These are phyloP conservation scores for Neonectria neomacrospora DNA, from an alignment of 2,329 filamentous ascomycete genomes.

Conservation along the genomic window DNA sequence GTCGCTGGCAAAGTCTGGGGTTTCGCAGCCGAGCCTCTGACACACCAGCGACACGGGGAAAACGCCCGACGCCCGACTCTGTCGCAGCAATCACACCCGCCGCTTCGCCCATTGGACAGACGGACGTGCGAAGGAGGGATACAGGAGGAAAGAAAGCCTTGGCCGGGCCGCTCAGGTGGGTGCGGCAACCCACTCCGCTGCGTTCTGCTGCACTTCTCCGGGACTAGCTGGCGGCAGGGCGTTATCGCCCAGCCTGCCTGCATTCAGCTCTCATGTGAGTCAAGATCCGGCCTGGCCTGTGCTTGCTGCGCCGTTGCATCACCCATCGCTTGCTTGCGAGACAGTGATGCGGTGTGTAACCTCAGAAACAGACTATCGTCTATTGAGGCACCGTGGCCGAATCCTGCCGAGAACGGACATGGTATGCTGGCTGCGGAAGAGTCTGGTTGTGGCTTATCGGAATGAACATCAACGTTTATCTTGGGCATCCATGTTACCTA, in stretches of 20 bases:
- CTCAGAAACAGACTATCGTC: constrained; percentile 19
- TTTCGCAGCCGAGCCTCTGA: not conserved
- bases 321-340: not conserved
- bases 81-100: not conserved
- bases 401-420: constrained; percentile 12
- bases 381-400: constrained; percentile 15
- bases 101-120: not conserved
- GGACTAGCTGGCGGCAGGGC: not conserved
- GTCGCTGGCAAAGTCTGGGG: not conserved
- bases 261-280: not conserved
- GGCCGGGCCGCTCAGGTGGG: not conserved
- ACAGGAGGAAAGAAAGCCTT: not conserved
- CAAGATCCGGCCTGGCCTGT: not conserved
- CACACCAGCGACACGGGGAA: not conserved
- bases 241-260: not conserved
- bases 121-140: not conserved
- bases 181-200: not conserved
- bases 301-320: no score
- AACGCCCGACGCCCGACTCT: not conserved
- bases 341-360: not conserved
- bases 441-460: no score
- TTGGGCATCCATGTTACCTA: no score
- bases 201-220: not conserved
- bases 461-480: no score
- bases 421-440: not conserved